Conservation (phyloP, 2,329 filamentous ascomycete species). For the Diaporthe citriasiana region DNA sequence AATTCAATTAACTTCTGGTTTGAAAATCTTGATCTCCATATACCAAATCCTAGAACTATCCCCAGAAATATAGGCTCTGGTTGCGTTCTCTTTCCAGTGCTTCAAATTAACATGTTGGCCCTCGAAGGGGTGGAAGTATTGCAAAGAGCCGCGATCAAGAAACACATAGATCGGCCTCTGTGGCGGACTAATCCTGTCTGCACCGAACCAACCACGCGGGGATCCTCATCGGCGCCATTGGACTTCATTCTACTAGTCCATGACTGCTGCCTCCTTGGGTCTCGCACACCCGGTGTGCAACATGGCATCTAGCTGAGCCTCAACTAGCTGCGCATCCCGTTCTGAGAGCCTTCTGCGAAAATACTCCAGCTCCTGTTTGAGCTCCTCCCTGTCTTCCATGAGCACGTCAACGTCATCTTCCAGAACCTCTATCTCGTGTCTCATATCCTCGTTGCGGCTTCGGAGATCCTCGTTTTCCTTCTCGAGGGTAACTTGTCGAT, state of each 20-base stretch:
- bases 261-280: background rate
- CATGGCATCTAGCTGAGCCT: background rate
- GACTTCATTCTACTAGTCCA: too few species aligned
- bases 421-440: background rate
- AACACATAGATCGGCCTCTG: background rate
- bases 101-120: too few species aligned
- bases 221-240: background rate
- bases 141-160: background rate
- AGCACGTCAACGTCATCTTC: constrained; percentile 19
- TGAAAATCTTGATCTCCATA: background rate
- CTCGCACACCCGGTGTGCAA: background rate
- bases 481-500: background rate
- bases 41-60: background rate
- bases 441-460: background rate
- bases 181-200: background rate
- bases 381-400: constrained; percentile 18
- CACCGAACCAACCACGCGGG: too few species aligned
- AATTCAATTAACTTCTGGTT: background rate
- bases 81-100: too few species aligned
- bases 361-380: background rate
- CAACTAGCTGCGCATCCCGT: background rate
- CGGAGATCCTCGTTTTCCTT: background rate
- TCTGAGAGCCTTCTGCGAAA: background rate
- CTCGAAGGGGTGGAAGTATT: too few species aligned
- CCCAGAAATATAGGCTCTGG: too few species aligned